Evolutionary conservation across 73 alveolate species (phyloP).

Genomic region (Loxodes magnus): DNA sequence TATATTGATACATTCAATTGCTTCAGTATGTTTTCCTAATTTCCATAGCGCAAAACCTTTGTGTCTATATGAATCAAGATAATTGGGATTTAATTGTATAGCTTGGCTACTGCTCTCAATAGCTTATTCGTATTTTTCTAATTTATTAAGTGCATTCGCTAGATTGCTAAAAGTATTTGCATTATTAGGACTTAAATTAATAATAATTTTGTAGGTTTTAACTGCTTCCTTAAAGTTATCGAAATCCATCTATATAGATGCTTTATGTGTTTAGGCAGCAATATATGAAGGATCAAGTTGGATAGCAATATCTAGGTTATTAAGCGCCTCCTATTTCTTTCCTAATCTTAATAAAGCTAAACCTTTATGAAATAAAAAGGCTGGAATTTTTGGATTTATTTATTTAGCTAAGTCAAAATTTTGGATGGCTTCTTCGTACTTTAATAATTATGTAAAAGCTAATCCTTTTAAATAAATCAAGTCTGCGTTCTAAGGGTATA

Average conservation of each 20-base stretch:
- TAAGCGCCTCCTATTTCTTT: not conserved
- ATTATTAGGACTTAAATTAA: not conserved
- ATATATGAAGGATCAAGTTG: not conserved
- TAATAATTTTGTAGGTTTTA: not conserved
- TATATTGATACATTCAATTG: too few species aligned
- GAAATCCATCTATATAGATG: not conserved
- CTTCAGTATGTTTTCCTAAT: too few species aligned
- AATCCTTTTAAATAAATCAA: not conserved
- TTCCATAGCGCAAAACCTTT: not conserved
- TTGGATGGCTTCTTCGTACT: not conserved
- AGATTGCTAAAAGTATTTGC: too few species aligned
- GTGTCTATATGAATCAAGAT: not conserved
- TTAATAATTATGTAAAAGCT: not conserved
- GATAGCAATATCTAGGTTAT: not conserved
- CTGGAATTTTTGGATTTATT: not conserved
- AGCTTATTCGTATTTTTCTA: not conserved
- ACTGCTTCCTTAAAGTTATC: not conserved
- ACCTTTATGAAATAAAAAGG: not conserved
- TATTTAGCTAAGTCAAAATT: not conserved
- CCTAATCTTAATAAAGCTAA: not conserved
- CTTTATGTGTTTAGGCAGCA: not conserved
- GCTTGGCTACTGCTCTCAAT: slow-evolving; percentile 4
- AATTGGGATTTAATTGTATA: not conserved
- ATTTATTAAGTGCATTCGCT: too few species aligned
- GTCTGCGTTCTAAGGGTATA: too few species aligned